Percentiles rank a stretch among this genome's conserved stretches.
Conservation (phyloP, 176 grass and related monocot species). For the Carex kokanica region DNA sequence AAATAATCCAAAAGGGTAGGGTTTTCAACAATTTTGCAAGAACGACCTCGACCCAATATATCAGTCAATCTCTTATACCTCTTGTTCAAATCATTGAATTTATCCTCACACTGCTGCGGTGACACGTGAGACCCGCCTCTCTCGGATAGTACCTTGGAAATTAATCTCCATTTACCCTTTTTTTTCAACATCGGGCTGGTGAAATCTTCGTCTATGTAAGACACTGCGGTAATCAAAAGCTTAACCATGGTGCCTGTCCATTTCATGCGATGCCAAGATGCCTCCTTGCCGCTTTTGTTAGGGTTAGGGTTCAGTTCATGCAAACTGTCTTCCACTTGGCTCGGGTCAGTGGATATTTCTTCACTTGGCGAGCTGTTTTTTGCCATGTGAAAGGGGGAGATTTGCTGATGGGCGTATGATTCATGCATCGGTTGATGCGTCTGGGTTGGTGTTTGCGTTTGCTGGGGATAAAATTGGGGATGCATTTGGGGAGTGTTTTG, state of each 20-base stretch:
- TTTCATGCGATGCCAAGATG: conserved; percentile 61
- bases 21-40: conserved; percentile 61
- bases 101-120: conserved; percentile 77
- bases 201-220: conserved; percentile 62
- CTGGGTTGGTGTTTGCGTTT: background rate
- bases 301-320: conserved; percentile 35
- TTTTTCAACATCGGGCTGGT: conserved; percentile 55
- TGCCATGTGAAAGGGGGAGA: background rate
- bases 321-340: conserved; percentile 35
- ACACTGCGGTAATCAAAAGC: conserved; percentile 57
- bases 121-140: conserved; percentile 43
- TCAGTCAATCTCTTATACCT: conserved; percentile 75
- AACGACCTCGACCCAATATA: conserved; percentile 58
- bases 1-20: conserved; percentile 43
- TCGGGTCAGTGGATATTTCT: conserved; percentile 18
- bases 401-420: conserved; percentile 12
- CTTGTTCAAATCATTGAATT: conserved; percentile 88
- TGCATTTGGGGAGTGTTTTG: conserved; percentile 31
- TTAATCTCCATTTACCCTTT: conserved; percentile 67
- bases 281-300: conserved; percentile 11
- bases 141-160: conserved; percentile 45
- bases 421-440: background rate
- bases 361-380: background rate
- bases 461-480: conserved; percentile 20
- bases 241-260: conserved; percentile 67